phyloP scores from a whole-genome alignment of 495 filamentous ascomycete species.

The Aspergillus baeticus region DNA sequence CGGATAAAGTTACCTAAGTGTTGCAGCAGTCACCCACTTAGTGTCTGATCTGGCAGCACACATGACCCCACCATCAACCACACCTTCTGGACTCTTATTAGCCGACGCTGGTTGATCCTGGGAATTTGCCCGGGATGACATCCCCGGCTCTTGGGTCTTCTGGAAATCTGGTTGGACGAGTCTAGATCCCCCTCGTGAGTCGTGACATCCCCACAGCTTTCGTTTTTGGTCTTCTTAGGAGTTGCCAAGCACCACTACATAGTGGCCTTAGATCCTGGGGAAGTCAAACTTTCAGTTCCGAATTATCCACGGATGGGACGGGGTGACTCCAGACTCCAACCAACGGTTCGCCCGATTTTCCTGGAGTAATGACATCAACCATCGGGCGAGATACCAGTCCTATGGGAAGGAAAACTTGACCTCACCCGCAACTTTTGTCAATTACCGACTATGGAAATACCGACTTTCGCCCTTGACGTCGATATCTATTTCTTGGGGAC shows the following conservation, averaged over 20 bases:
- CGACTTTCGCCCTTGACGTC: too few species aligned
- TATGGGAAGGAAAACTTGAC: too few species aligned
- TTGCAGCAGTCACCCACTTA: conserved; percentile 15
- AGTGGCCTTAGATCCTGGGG: not conserved
- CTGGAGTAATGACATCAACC: too few species aligned
- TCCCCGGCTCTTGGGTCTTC: too few species aligned
- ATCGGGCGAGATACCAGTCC: too few species aligned
- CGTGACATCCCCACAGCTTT: not conserved
- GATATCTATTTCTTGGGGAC: too few species aligned
- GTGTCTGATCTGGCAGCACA: conserved; percentile 15
- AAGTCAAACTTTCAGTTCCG: not conserved
- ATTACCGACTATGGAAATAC: too few species aligned
- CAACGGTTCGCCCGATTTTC: too few species aligned
- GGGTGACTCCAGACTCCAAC: not conserved
- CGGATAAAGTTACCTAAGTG: conserved; percentile 13
- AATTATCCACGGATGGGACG: not conserved
- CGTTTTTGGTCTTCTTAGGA: not conserved
- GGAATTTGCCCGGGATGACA: not conserved
- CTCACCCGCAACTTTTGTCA: too few species aligned
- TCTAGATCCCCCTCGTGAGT: not conserved
- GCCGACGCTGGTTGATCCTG: not conserved
- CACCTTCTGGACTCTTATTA: not conserved
- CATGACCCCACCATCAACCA: conserved; percentile 4
- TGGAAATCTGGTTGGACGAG: not conserved
- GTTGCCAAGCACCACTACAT: not conserved